phyloP scores from a whole-genome alignment of 2,329 filamentous ascomycete species.

The Apiospora phragmitis region DNA sequence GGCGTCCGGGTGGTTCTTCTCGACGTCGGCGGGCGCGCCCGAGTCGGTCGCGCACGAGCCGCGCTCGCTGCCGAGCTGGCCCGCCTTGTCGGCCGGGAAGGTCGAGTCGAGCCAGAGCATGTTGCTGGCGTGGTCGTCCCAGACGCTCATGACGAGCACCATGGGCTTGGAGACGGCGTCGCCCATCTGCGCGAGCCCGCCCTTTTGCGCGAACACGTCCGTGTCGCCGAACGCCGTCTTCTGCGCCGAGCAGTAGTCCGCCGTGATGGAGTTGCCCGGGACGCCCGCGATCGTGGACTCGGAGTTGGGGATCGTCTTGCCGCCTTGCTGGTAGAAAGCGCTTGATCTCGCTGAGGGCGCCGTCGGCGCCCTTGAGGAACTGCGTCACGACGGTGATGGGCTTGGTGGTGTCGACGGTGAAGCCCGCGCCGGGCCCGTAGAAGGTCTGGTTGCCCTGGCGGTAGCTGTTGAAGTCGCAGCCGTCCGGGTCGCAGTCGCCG shows the following conservation, averaged over 20 bases:
- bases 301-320: constrained; percentile 46
- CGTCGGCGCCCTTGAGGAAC: constrained; percentile 47
- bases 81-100: constrained; percentile 46
- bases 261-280: constrained; percentile 44
- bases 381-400: constrained; percentile 62
- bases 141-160: constrained; percentile 61
- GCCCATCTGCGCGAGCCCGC: constrained; percentile 55
- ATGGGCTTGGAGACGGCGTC: constrained; percentile 54
- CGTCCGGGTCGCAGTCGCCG: constrained; percentile 63
- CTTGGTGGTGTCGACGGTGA: constrained; percentile 53
- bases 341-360: constrained; percentile 52
- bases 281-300: constrained; percentile 31
- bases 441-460: constrained; percentile 60
- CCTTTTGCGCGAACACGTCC: constrained; percentile 49
- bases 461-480: constrained; percentile 66
- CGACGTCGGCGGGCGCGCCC: constrained; percentile 45
- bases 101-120: constrained; percentile 60
- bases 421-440: constrained; percentile 54
- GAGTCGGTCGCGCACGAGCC: constrained; percentile 47
- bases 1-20: constrained; percentile 37
- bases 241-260: constrained; percentile 54
- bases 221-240: constrained; percentile 55
- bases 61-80: constrained; percentile 42
- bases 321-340: constrained; percentile 62
- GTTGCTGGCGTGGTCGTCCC: constrained; percentile 50